Base-by-base conservation (phyloP, 1,139 yeast species). In the Kodamaea fungicola region DNA sequence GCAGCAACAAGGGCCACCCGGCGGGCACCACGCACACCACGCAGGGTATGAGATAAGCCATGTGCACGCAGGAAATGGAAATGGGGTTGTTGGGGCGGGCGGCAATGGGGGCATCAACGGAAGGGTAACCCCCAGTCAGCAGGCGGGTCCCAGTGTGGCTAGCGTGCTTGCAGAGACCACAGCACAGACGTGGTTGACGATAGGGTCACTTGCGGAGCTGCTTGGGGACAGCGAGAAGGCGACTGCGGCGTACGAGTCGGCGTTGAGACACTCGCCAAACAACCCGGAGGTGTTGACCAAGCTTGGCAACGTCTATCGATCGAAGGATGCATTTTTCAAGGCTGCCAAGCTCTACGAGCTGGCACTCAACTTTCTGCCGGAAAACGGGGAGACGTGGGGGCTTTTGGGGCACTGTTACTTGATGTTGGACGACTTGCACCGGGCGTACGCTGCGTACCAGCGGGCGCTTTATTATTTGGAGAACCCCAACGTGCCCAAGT, bases 311-410 rank as follows among this genome's bases (percentile, higher is more conserved):
- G 74, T 89, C 29, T 89, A 89, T 62, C 78, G 97, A 37, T 80
- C 92, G 31, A 74, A 90, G 46, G 97, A 92, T 59, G 85, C 86
- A 59, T 92, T 88, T 55, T 84, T 86, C 50, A 86, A 88, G 59
- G 97, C 97, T 3, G 95, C 96, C 8, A 97, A 90, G 59, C 76
- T 87, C 46, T 92, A 88, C 61, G 95, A 90, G 61, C 78, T 88
- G 49, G 95, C 96, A 2, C 67, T 92, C 43, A 77, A 83, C 42
- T 75, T 85, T 42, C 81, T 83, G 51, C 94, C 90, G 13, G 92
- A 86, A 57, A 83, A 88, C 49, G 97, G 97, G 42, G 97, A 90
- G 54, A 87, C 95, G 30, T 92, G 98, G 98, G 97, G 97, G 0
- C 76, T 94, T 21, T 69, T 92, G 48, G 97, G 98, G 35, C 98